Evolutionary conservation across 768 basidiomycete species (phyloP), one percentile per base, ranked within the genome.

Genomic region (Sporobolomyces phaffii): DNA sequence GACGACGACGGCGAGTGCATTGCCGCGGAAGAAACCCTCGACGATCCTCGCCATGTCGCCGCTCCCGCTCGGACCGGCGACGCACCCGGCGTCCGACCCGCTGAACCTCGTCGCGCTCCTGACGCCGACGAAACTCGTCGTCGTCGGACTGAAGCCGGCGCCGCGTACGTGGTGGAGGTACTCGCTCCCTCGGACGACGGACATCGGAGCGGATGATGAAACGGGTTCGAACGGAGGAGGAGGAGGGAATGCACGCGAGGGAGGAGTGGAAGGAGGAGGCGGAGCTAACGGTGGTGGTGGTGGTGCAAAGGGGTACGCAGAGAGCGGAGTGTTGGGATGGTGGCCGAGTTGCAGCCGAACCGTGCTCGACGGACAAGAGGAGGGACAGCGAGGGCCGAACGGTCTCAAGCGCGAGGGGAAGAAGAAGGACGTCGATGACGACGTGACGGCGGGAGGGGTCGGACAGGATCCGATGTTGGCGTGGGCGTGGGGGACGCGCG

Each of bases 91-190:
- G 0, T 89, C 88, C 0, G 96, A 97, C 75, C 72, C 79, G 13
- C 90, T 91, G 75, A 83, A 88, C 59, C 79, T 96, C 33, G 83
- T 90, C 36, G 91, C 93, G 0, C 78, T 99, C 50, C 81, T 98
- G 34, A 99, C 96, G 0, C 85, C 90, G 0, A 83, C 86, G 28
- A 99, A 99, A 76, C 80, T 98, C 5, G 89, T 99, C 17, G 83
- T 98, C 40, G 91, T 98, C 14, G 92, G 92, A 8, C 77, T 99
- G 67, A 92, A 90, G 73, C 96, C 96, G 4, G 83, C 85, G 0
- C 90, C 96, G 11, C 86, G 88, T 75, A 99, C 93, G 0, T 97
- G 92, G 91, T 87, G 73, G 63, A 72, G 79, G 22, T 73, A 72
- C 33, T 64, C 78, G 54, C 59, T 59, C 53, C 78, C 44, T 64